Evolutionary conservation across 768 basidiomycete genomes (phyloP).

Genomic region (Gloeopeniophorella convolvens): DNA sequence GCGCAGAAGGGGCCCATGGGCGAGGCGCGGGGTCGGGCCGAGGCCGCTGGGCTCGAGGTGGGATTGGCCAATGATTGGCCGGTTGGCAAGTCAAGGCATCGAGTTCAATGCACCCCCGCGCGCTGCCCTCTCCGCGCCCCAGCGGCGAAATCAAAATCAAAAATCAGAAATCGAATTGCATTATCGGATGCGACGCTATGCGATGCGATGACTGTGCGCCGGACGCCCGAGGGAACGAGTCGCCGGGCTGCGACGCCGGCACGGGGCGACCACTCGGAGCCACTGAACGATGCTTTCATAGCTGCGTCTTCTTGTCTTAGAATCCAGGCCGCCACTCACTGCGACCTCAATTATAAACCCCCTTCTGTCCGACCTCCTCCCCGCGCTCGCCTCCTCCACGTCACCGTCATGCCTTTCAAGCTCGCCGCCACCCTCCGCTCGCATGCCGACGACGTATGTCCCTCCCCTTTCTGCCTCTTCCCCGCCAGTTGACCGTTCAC

Average conservation of each 20-base stretch:
- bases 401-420: slow-evolving; percentile 56
- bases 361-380: slow-evolving; percentile 13
- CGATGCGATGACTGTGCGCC: too few species aligned
- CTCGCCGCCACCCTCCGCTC: slow-evolving; percentile 65
- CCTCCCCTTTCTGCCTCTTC: slow-evolving; percentile 12
- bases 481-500: slow-evolving; percentile 24
- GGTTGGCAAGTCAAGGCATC: too few species aligned
- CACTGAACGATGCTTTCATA: not conserved
- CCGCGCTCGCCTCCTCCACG: slow-evolving; percentile 7
- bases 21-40: slow-evolving; percentile 4
- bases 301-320: slow-evolving; percentile 9
- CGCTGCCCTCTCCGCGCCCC: too few species aligned
- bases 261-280: too few species aligned
- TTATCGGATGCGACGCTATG: too few species aligned
- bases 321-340: not conserved
- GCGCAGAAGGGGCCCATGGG: not conserved
- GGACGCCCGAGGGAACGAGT: too few species aligned
- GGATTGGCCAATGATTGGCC: too few species aligned
- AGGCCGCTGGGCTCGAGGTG: slow-evolving; percentile 1
- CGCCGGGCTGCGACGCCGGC: too few species aligned
- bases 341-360: slow-evolving; percentile 10
- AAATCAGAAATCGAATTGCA: too few species aligned
- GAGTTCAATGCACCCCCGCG: too few species aligned
- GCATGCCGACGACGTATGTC: slow-evolving; percentile 71
- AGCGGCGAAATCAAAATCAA: too few species aligned